These are phyloP conservation scores for Crithidia sp. DNA, from an alignment of 208 protist genomes.

Conservation along the genomic window DNA sequence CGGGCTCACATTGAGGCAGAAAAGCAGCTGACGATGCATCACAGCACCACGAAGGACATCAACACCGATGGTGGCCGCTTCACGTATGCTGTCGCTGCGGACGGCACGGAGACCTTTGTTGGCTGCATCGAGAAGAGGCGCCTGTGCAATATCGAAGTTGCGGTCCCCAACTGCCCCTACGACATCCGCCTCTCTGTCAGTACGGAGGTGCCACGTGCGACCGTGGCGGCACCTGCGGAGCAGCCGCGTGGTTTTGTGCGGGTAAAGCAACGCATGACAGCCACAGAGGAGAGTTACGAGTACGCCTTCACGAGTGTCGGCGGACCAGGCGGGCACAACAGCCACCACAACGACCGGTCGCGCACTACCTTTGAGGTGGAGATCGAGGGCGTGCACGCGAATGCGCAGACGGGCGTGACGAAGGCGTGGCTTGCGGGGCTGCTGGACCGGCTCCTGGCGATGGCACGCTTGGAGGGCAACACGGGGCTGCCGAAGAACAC, in stretches of 20 bases:
- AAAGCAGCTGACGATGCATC: conserved; percentile 8
- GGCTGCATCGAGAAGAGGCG: conserved; percentile 57
- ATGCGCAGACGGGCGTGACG: conserved; percentile 44
- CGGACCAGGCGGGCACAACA: not conserved
- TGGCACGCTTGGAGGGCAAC: conserved; percentile 45
- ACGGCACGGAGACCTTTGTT: conserved; percentile 30
- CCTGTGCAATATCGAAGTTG: conserved; percentile 65
- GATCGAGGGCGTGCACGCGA: conserved; percentile 59
- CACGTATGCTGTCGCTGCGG: conserved; percentile 50
- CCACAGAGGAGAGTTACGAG: conserved; percentile 44
- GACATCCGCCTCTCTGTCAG: conserved; percentile 74
- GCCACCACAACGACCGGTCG: not conserved
- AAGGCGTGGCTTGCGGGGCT: conserved; percentile 52
- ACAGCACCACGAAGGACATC: conserved; percentile 63
- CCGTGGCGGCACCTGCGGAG: conserved; percentile 17
- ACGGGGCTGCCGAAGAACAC: conserved; percentile 18
- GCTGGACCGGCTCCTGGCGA: conserved; percentile 36
- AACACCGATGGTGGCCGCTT: conserved; percentile 39
- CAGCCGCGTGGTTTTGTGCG: conserved; percentile 44
- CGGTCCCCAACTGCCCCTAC: conserved; percentile 56
- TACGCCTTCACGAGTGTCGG: conserved; percentile 74
- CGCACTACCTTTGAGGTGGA: conserved; percentile 66
- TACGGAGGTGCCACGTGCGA: conserved; percentile 30
- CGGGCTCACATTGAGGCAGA: conserved; percentile 26
- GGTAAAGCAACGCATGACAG: conserved; percentile 55